These are phyloP conservation scores for Fusarium nematophilum DNA, from an alignment of 2,329 filamentous ascomycete genomes.

Conservation along the genomic window DNA sequence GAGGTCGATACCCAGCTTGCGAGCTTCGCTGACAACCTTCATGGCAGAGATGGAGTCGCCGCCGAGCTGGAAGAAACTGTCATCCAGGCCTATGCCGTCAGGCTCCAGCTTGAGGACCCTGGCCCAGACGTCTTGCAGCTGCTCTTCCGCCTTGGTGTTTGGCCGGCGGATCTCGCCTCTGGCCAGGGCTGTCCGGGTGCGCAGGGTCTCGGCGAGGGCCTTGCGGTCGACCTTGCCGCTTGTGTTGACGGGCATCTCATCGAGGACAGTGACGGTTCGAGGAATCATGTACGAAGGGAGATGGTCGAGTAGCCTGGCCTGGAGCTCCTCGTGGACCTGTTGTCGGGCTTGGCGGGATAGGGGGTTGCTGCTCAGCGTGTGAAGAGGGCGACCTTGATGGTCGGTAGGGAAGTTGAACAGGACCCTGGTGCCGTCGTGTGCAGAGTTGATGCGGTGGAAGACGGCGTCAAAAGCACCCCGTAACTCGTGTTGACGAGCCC, in stretches of 20 bases:
- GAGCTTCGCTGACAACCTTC: conserved; percentile 27
- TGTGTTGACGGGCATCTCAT: conserved; percentile 9
- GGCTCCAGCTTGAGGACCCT: conserved; percentile 22
- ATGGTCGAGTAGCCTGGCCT: not conserved
- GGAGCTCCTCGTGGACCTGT: not conserved
- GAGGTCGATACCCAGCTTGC: conserved; percentile 10
- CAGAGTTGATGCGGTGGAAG: conserved; percentile 50
- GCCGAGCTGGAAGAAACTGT: conserved; percentile 44
- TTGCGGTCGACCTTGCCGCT: conserved; percentile 22
- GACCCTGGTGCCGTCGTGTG: not conserved
- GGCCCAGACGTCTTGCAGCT: conserved; percentile 22
- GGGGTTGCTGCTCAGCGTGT: not conserved
- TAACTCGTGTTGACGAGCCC: conserved; percentile 53
- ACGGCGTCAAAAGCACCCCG: conserved; percentile 43
- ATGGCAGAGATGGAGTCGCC: conserved; percentile 44
- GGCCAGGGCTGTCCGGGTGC: no score
- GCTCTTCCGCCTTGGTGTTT: not conserved
- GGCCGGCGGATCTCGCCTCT: not conserved
- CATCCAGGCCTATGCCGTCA: conserved; percentile 44
- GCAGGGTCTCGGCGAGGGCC: conserved; percentile 22
- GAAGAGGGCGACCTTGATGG: not conserved
- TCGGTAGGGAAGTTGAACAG: conserved; percentile 42
- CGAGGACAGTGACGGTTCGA: not conserved
- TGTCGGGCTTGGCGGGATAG: not conserved
- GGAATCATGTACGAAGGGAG: conserved; percentile 18